Evolutionary conservation across 2,329 filamentous ascomycete genomes (phyloP).

Genomic region (Penicillium thymicola): DNA sequence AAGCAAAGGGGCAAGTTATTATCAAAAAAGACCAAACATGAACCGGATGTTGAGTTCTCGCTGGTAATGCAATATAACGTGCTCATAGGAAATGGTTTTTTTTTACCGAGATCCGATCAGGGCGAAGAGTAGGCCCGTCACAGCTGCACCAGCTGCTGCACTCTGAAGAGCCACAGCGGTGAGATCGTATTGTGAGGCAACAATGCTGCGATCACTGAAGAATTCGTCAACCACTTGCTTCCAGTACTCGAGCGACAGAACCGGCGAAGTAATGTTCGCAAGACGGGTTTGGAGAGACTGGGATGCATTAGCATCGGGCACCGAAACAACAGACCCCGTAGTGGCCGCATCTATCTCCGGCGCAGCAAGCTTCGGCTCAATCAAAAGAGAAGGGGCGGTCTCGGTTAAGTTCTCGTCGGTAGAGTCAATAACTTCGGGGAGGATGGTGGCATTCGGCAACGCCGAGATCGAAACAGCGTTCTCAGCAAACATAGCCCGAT

Average conservation of each 20-base stretch:
- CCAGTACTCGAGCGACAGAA: conserved; percentile 44
- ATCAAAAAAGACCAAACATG: conserved; percentile 3
- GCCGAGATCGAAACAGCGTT: conserved; percentile 3
- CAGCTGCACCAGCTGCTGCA: conserved; percentile 61
- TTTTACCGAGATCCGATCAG: conserved; percentile 47
- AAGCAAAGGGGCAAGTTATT: conserved; percentile 1
- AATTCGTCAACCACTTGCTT: conserved; percentile 55
- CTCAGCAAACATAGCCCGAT: conserved; percentile 14
- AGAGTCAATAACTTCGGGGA: conserved; percentile 16
- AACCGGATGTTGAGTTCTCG: neutral
- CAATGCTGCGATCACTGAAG: conserved; percentile 62
- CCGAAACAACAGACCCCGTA: neutral
- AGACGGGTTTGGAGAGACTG: conserved; percentile 25
- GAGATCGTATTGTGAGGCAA: conserved; percentile 65
- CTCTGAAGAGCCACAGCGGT: conserved; percentile 68
- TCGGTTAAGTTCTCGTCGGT: neutral
- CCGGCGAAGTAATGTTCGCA: conserved; percentile 21
- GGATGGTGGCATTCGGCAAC: neutral
- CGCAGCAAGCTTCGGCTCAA: neutral
- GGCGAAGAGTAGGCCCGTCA: conserved; percentile 54
- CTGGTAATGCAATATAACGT: conserved; percentile 3
- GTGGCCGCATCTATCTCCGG: conserved; percentile 2
- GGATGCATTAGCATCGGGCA: neutral
- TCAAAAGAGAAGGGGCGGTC: neutral
- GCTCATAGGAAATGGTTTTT: conserved; percentile 11